Evolutionary conservation across 1,284 basidiomycete species (phyloP).

Genomic region (Athelia sp.): DNA sequence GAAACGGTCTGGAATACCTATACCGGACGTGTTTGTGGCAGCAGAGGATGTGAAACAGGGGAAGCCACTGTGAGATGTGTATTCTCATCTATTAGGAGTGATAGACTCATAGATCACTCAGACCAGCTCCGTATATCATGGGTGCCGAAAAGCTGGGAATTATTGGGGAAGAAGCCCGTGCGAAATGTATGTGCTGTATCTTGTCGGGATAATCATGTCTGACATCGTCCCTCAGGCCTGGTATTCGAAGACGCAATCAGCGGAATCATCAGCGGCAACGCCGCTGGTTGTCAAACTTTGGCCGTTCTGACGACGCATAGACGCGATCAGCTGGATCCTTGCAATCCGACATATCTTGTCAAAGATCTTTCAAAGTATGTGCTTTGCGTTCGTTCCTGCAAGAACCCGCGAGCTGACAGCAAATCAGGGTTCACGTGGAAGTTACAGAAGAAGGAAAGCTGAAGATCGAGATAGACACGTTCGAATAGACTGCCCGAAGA

Average conservation of each 20-base stretch:
- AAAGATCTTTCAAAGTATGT: constrained; percentile 54
- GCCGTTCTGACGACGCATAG: constrained; percentile 78
- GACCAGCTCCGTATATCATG: constrained; percentile 83
- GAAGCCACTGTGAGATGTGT: constrained; percentile 49
- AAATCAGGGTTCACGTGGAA: no score
- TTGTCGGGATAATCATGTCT: no score
- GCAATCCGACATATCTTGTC: constrained; percentile 55
- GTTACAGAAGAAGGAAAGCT: no score
- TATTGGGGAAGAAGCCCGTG: no score
- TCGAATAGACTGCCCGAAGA: no score
- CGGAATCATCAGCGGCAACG: constrained; percentile 69
- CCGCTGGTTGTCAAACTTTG: constrained; percentile 76
- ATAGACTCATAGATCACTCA: constrained; percentile 25
- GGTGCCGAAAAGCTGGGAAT: constrained; percentile 38
- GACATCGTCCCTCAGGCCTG: constrained; percentile 23
- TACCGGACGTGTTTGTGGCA: constrained; percentile 67
- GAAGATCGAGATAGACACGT: no score
- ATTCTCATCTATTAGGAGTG: constrained; percentile 12
- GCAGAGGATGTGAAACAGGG: constrained; percentile 77
- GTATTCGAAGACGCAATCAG: constrained; percentile 87
- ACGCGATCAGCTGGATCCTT: constrained; percentile 54
- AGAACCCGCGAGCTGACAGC: no score
- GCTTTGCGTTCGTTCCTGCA: no score
- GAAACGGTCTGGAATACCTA: constrained; percentile 42
- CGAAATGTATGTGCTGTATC: no score